Evolutionary conservation across 805 yeast genomes (phyloP).

Genomic region (Metschnikowia aberdeeniae): DNA sequence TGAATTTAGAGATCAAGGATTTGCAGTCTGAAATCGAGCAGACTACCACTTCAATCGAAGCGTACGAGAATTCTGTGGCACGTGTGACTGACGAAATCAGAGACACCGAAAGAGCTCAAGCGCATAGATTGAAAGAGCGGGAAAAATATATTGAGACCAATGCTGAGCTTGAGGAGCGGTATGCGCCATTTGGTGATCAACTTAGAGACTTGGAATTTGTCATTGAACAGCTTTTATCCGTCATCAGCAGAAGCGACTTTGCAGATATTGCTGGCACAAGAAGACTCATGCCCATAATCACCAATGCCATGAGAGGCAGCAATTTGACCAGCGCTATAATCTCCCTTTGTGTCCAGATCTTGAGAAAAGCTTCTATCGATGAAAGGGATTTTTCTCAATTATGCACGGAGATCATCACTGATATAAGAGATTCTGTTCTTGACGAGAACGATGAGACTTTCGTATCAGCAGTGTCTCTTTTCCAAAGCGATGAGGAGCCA

Average conservation of each 20-base stretch:
- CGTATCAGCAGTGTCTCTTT: constrained; percentile 23
- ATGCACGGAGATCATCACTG: constrained; percentile 81
- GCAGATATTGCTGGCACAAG: constrained; percentile 90
- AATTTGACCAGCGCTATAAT: constrained; percentile 51
- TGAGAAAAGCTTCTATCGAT: constrained; percentile 66
- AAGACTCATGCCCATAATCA: constrained; percentile 51
- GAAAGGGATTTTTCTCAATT: constrained; percentile 83
- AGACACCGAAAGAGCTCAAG: constrained; percentile 9
- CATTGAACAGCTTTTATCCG: constrained; percentile 63
- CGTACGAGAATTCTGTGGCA: constrained; percentile 5
- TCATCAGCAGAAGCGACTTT: constrained; percentile 72
- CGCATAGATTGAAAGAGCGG: constrained; percentile 13
- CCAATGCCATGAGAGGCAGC: constrained; percentile 54
- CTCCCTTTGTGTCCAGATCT: constrained; percentile 56
- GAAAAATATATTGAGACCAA: constrained; percentile 8
- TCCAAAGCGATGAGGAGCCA: constrained; percentile 20
- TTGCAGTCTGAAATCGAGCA: constrained; percentile 7
- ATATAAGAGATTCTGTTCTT: constrained; percentile 64
- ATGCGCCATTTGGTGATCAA: constrained; percentile 37
- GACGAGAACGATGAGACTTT: constrained; percentile 35
- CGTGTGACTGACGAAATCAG: constrained; percentile 7
- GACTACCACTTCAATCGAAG: constrained; percentile 5
- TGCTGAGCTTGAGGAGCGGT: constrained; percentile 20
- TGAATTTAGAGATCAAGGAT: constrained; percentile 12
- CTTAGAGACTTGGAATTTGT: constrained; percentile 65